These are phyloP conservation scores for Eucalyptus cloeziana DNA, from an alignment of 345 rosid genomes.

Conservation along the genomic window DNA sequence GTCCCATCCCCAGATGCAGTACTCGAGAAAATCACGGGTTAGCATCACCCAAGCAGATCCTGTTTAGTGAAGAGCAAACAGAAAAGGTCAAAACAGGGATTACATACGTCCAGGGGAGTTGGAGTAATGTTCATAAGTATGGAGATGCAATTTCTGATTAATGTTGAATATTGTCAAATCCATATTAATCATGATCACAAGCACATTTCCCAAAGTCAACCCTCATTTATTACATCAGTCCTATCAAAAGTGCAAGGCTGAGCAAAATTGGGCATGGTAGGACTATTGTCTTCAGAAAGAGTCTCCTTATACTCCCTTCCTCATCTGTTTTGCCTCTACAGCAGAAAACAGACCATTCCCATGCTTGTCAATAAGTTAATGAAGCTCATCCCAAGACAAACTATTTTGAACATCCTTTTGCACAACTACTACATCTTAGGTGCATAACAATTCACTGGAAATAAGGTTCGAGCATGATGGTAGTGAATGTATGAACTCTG, in stretches of 20 bases:
- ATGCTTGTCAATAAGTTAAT: background rate
- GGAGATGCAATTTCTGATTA: background rate
- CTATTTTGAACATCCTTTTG: background rate
- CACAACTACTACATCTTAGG: background rate
- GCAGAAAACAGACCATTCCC: background rate
- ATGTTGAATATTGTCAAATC: background rate
- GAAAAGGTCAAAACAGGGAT: background rate
- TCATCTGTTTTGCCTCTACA: background rate
- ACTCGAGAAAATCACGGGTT: conserved; percentile 59
- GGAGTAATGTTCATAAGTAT: background rate
- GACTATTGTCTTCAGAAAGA: background rate
- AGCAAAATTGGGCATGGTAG: background rate
- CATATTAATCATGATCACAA: background rate
- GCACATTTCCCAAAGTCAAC: background rate
- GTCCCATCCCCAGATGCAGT: conserved; percentile 93
- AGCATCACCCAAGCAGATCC: conserved; percentile 92
- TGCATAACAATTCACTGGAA: background rate
- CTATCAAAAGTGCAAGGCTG: background rate
- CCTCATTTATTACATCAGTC: background rate
- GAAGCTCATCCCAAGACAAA: background rate
- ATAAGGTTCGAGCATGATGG: background rate
- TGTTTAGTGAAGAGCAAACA: background rate
- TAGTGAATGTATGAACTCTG: background rate
- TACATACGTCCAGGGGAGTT: background rate
- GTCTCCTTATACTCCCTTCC: background rate